Conservation (phyloP, 129 eudicot genomes). For the Ambrosia trifida region DNA sequence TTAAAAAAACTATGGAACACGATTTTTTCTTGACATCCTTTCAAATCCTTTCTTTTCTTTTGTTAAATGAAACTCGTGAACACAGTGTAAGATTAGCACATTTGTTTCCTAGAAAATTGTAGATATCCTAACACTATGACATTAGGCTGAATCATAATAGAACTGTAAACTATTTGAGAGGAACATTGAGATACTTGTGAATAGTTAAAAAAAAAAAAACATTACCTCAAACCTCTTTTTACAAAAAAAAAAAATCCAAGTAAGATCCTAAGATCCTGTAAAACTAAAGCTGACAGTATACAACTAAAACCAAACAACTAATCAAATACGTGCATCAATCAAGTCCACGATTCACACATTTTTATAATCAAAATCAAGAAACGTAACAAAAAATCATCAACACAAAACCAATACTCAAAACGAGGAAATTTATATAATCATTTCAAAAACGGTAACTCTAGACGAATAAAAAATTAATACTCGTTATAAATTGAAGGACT, state of each 20-base stretch:
- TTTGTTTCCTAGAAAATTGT: too few species aligned
- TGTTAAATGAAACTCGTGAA: too few species aligned
- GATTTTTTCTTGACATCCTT: too few species aligned
- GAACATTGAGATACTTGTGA: too few species aligned
- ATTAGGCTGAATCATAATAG: too few species aligned
- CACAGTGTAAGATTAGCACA: too few species aligned
- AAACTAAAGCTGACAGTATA: neutral
- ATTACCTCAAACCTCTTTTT: neutral
- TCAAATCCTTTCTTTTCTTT: too few species aligned
- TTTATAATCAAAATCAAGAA: neutral
- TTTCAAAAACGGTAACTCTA: neutral
- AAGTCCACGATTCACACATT: neutral
- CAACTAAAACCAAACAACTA: neutral
- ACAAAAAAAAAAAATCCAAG: neutral
- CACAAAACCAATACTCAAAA: too few species aligned
- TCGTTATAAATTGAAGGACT: constrained; percentile 12
- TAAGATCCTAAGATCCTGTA: neutral
- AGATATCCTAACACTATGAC: too few species aligned
- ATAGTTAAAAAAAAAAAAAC: neutral
- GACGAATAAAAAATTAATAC: neutral
- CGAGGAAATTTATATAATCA: too few species aligned
- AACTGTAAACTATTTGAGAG: too few species aligned
- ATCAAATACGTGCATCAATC: neutral
- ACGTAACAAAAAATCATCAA: neutral
- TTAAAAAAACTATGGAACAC: too few species aligned